These are phyloP conservation scores for Leccinum longicurvipes DNA, from an alignment of 768 basidiomycete species.

Conservation along the genomic window DNA sequence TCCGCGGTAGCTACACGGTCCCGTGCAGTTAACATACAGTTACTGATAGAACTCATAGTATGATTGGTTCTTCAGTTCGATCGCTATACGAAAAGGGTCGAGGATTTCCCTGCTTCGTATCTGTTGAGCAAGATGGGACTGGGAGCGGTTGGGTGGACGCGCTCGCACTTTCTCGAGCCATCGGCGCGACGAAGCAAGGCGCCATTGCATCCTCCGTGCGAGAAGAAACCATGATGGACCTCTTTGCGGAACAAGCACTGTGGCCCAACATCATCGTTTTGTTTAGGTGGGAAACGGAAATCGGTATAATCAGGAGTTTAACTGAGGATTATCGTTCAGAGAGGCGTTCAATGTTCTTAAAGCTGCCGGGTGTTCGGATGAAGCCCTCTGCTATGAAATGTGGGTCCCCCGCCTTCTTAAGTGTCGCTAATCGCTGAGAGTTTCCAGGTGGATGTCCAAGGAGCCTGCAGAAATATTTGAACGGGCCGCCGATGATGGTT, in stretches of 20 bases:
- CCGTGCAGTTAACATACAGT: background rate
- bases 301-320: background rate
- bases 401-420: constrained; percentile 20
- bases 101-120: constrained; percentile 65
- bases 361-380: constrained; percentile 63
- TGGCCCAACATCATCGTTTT: constrained; percentile 68
- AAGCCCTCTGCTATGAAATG: constrained; percentile 67
- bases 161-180: constrained; percentile 52
- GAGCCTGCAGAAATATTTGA: constrained; percentile 70
- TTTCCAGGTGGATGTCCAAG: constrained; percentile 65
- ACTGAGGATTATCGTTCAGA: constrained; percentile 28
- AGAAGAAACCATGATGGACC: constrained; percentile 64
- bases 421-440: background rate
- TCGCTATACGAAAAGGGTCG: constrained; percentile 56
- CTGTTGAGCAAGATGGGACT: constrained; percentile 60
- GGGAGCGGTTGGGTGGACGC: constrained; percentile 44
- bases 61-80: constrained; percentile 66
- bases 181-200: constrained; percentile 61
- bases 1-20: constrained; percentile 38
- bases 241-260: constrained; percentile 62
- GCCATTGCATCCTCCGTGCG: constrained; percentile 60
- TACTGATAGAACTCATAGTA: constrained; percentile 33
- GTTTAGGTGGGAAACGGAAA: constrained; percentile 41
- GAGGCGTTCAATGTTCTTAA: constrained; percentile 61
- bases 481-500: constrained; percentile 63